Evolutionary conservation across 2,329 filamentous ascomycete species (phyloP), one percentile per base, ranked within the genome.

Genomic region (Chalaropsis ovoidea): DNA sequence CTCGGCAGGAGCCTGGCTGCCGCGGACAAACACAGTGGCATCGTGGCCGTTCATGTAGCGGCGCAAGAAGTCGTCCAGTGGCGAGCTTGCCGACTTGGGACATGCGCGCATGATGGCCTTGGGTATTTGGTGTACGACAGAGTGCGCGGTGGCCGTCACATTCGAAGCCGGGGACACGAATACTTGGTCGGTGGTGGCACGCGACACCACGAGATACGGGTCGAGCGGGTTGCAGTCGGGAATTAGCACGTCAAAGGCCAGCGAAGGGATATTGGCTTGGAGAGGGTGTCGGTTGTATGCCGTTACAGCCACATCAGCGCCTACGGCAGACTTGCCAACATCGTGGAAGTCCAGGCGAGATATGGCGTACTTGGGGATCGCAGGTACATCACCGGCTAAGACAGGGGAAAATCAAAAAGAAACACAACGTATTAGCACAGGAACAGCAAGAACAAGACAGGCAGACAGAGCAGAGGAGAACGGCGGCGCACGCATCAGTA

Each of bases 181-280:
- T 42, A 96, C 77, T 47, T 80, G 76, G 19, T 82, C 80, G 0
- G 90, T 95, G 19, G 80, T 79, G 7, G 89, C 90, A 70, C 88
- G 84, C 2, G 90, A 92, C 65, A 97, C 81, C 69, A 85, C 79
- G 70, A 99, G 94, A 69, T 86, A 85, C 2, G 86, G 82, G 65
- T 94, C 86, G 24, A 83, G 78, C 3, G 82, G 78, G 31, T 82
- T 80, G 75, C 94, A 99, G 68, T 90, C 90, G 54, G 90, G 86
- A 5, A 97, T 86, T 60, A 96, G 79, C 39, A 97, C 84, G 69
- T 92, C 86, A 72, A 97, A 96, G 0, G 84, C 86, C 66, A 97
- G 84, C 45, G 87, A 80, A 13, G 94, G 94, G 22, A 96, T 78
- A 24, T 84, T 82, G 64, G 96, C 77, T 67, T 86, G 82, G 62